Conservation (phyloP, 2,329 filamentous ascomycete genomes). For the Cladophialophora yegresii region DNA sequence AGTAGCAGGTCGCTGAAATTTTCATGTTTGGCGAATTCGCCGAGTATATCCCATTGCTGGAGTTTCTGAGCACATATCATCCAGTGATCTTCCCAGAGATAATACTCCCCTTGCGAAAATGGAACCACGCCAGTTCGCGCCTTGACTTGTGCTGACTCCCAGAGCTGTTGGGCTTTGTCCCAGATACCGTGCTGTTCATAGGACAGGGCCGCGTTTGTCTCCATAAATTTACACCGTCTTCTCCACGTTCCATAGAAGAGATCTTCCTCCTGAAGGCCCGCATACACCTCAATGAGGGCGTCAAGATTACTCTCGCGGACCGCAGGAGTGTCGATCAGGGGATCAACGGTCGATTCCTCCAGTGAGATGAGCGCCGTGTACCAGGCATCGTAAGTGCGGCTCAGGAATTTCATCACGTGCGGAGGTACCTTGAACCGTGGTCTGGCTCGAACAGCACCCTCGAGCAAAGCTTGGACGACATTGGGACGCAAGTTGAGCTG, state of each 20-base stretch:
- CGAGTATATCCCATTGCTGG: slow-evolving; percentile 97
- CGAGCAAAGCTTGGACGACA: slow-evolving; percentile 87
- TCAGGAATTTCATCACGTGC: slow-evolving; percentile 93
- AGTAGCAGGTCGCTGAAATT: slow-evolving; percentile 95
- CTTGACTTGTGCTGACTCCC: slow-evolving; percentile 95
- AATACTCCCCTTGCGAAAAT: slow-evolving; percentile 95
- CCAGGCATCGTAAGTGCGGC: slow-evolving; percentile 93
- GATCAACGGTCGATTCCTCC: slow-evolving; percentile 82
- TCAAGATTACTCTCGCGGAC: slow-evolving; percentile 94
- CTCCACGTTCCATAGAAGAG: slow-evolving; percentile 98
- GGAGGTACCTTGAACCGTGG: slow-evolving; percentile 91
- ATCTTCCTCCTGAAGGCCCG: slow-evolving; percentile 88
- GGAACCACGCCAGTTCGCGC: slow-evolving; percentile 93
- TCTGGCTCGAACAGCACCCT: slow-evolving; percentile 79
- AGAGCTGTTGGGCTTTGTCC: slow-evolving; percentile 97
- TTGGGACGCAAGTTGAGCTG: slow-evolving; percentile 96
- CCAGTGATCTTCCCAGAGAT: slow-evolving; percentile 99
- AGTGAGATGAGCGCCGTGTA: slow-evolving; percentile 90
- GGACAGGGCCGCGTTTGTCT: slow-evolving; percentile 94
- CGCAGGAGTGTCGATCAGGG: slow-evolving; percentile 77
- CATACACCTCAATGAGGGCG: slow-evolving; percentile 90
- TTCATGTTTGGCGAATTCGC: slow-evolving; percentile 97
- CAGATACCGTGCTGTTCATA: slow-evolving; percentile 99
- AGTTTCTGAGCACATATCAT: slow-evolving; percentile 95
- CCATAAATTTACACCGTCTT: slow-evolving; percentile 89